Percentiles rank a stretch among this genome's conserved stretches.
Conservation (phyloP, 2,329 filamentous ascomycete genomes). For the Claviceps sp. region DNA sequence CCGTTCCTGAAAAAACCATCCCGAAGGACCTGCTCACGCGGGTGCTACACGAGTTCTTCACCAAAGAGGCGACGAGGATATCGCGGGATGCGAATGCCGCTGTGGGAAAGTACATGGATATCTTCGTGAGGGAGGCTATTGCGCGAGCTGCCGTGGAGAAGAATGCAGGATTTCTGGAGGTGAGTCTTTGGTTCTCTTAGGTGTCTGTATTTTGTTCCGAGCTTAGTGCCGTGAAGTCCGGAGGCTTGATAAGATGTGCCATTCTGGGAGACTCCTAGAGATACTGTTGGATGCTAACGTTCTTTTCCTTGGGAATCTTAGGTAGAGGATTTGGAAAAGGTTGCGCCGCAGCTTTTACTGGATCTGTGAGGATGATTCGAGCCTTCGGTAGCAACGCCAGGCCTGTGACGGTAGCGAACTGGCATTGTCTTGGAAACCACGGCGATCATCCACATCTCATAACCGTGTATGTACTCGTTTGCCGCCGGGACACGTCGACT, state of each 20-base stretch:
- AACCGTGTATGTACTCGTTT: too few species aligned
- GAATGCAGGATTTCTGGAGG: slow-evolving; percentile 59
- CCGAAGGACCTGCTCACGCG: slow-evolving; percentile 62
- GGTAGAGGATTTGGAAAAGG: slow-evolving; percentile 81
- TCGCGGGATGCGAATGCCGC: slow-evolving; percentile 64
- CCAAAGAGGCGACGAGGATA: slow-evolving; percentile 56
- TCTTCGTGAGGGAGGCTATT: slow-evolving; percentile 82
- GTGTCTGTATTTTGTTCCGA: not conserved
- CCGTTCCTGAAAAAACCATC: slow-evolving; percentile 36
- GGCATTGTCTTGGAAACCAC: not conserved
- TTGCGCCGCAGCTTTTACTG: slow-evolving; percentile 71
- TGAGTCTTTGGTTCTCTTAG: slow-evolving; percentile 25
- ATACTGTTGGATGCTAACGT: not conserved
- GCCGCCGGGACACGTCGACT: too few species aligned
- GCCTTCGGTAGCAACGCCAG: not conserved
- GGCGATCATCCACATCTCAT: too few species aligned
- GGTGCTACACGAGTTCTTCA: slow-evolving; percentile 69
- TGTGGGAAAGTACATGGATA: slow-evolving; percentile 74
- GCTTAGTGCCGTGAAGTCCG: too few species aligned
- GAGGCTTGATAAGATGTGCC: too few species aligned
- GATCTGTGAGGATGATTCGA: slow-evolving; percentile 34
- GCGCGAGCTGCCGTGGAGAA: slow-evolving; percentile 64
- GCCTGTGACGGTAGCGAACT: not conserved
- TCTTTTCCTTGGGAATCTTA: slow-evolving; percentile 18
- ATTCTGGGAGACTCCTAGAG: too few species aligned